phyloP scores from a whole-genome alignment of 1,284 basidiomycete species.

The Athelia sp. region DNA sequence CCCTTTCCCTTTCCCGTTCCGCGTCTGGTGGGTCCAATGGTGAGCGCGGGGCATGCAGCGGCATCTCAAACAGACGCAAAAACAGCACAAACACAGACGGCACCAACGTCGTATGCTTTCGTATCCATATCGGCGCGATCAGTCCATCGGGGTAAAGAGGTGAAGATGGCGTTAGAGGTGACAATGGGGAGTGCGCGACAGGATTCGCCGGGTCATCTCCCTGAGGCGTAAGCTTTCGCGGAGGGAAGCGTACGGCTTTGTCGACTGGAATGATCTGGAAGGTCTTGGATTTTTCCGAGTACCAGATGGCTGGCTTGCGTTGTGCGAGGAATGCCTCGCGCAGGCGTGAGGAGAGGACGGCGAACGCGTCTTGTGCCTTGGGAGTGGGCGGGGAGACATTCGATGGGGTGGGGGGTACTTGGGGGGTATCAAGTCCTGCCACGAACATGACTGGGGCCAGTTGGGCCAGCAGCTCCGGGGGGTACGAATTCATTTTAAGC shows the following conservation, averaged over 20 bases:
- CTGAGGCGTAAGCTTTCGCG: constrained; percentile 68
- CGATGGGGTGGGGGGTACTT: constrained; percentile 11
- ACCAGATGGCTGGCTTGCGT: constrained; percentile 58
- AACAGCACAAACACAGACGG: constrained; percentile 94
- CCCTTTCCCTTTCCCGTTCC: constrained; percentile 48
- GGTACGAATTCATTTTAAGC: constrained; percentile 80
- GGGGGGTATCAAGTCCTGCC: constrained; percentile 62
- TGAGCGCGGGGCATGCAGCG: constrained; percentile 33
- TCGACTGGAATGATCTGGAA: constrained; percentile 84
- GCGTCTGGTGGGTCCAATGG: constrained; percentile 50
- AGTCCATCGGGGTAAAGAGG: constrained; percentile 93
- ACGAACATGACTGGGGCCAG: constrained; percentile 91
- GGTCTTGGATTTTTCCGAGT: constrained; percentile 59
- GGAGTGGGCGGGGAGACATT: constrained; percentile 18
- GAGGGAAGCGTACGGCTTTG: constrained; percentile 80
- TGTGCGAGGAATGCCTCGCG: constrained; percentile 60
- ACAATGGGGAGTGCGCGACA: constrained; percentile 79
- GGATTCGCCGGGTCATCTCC: constrained; percentile 49
- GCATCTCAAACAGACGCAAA: constrained; percentile 71
- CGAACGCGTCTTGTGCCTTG: constrained; percentile 54
- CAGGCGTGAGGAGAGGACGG: constrained; percentile 45
- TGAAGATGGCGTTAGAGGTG: constrained; percentile 82
- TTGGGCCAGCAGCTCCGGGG: constrained; percentile 77
- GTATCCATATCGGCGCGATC: constrained; percentile 95
- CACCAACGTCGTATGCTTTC: constrained; percentile 89